Conservation (phyloP, 2,329 filamentous ascomycete species). For the Cercospora canescens region DNA sequence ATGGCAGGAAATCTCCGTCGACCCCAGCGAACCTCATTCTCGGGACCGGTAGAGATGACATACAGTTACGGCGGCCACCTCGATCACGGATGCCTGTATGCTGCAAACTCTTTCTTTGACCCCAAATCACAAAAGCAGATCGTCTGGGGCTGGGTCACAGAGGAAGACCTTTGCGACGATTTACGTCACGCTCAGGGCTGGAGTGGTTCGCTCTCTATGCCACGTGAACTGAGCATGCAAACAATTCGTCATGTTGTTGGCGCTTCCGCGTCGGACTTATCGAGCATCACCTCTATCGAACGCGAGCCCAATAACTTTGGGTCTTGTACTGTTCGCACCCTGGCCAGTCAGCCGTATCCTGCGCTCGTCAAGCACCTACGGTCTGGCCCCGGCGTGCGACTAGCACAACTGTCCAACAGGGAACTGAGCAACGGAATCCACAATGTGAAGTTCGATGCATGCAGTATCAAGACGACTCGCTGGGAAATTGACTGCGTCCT, state of each 20-base stretch:
- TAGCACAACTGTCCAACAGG: constrained; percentile 3
- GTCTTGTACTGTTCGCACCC: constrained; percentile 44
- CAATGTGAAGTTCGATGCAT: constrained; percentile 11
- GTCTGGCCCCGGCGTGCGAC: constrained; percentile 13
- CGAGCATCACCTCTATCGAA: constrained; percentile 47
- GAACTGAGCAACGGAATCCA: background rate
- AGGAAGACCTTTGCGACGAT: constrained; percentile 50
- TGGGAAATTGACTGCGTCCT: constrained; percentile 31
- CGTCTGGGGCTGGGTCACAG: constrained; percentile 53
- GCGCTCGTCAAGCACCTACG: constrained; percentile 31
- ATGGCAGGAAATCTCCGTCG: constrained; percentile 40
- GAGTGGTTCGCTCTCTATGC: constrained; percentile 52
- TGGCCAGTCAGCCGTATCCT: constrained; percentile 35
- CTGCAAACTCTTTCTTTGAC: constrained; percentile 52
- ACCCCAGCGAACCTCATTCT: background rate
- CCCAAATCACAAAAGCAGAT: constrained; percentile 43
- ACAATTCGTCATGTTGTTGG: constrained; percentile 40
- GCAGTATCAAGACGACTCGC: constrained; percentile 13
- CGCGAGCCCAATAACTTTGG: constrained; percentile 25
- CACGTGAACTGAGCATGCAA: constrained; percentile 46
- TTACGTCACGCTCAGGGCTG: constrained; percentile 49
- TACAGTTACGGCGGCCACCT: constrained; percentile 48
- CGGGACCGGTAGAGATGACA: constrained; percentile 29
- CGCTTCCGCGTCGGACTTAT: constrained; percentile 39
- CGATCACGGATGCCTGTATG: constrained; percentile 53